Conservation (phyloP, 2,329 filamentous ascomycete genomes). For the Fusarium incarnatum region DNA sequence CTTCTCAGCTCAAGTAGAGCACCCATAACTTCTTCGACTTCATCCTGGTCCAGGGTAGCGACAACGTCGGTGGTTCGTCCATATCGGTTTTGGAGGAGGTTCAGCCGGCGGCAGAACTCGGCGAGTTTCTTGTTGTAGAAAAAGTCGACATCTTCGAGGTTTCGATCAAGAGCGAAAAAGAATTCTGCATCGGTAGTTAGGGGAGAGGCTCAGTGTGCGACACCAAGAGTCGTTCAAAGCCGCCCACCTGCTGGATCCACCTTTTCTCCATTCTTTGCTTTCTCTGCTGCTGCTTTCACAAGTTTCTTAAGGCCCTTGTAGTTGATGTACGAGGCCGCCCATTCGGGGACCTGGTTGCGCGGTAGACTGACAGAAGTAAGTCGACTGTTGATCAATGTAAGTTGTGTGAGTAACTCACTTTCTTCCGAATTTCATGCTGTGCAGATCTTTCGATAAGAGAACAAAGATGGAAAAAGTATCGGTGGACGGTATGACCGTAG, state of each 20-base stretch:
- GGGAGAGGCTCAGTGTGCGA: slow-evolving; percentile 46
- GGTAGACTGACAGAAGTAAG: slow-evolving; percentile 66
- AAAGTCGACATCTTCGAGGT: slow-evolving; percentile 94
- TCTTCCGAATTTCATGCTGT: slow-evolving; percentile 71
- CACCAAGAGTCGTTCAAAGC: slow-evolving; percentile 47
- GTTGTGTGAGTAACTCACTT: slow-evolving; percentile 59
- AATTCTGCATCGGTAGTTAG: slow-evolving; percentile 75
- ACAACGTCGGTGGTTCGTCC: slow-evolving; percentile 77
- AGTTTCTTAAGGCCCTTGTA: slow-evolving; percentile 95
- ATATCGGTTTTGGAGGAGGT: slow-evolving; percentile 88
- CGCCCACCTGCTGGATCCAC: slow-evolving; percentile 90
- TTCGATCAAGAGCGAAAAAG: slow-evolving; percentile 95
- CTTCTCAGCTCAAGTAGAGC: slow-evolving; percentile 89
- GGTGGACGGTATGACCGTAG: slow-evolving; percentile 12
- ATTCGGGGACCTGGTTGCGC: slow-evolving; percentile 87
- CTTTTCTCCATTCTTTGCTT: slow-evolving; percentile 74
- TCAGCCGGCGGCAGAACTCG: slow-evolving; percentile 85
- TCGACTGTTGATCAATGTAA: neutral
- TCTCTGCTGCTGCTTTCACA: slow-evolving; percentile 81
- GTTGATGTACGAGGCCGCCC: slow-evolving; percentile 86
- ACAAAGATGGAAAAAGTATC: slow-evolving; percentile 14
- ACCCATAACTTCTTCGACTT: slow-evolving; percentile 90
- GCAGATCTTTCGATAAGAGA: neutral
- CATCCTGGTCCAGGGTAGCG: slow-evolving; percentile 83
- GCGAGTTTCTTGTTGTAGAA: slow-evolving; percentile 98